phyloP scores from a whole-genome alignment of 2,329 filamentous ascomycete species.

The Alternaria tenuissima region DNA sequence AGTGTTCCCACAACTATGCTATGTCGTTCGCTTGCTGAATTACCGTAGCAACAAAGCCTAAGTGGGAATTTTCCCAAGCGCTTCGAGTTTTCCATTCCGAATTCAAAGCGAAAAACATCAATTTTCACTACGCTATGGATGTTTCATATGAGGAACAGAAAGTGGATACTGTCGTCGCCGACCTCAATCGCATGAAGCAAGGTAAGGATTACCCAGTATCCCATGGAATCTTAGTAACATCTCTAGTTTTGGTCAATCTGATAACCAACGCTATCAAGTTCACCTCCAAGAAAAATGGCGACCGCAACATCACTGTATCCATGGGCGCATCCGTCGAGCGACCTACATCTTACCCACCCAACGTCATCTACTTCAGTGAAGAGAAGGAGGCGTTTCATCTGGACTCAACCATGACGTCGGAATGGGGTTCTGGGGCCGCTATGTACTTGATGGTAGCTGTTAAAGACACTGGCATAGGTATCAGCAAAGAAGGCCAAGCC shows the following conservation, averaged over 20 bases:
- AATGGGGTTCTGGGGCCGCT: constrained; percentile 52
- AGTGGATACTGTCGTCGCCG: constrained; percentile 51
- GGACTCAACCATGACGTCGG: constrained; percentile 51
- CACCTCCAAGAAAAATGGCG: constrained; percentile 51
- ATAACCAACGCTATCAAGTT: constrained; percentile 60
- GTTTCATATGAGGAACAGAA: constrained; percentile 50
- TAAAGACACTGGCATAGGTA: constrained; percentile 55
- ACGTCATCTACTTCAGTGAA: constrained; percentile 55
- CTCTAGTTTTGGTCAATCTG: constrained; percentile 52
- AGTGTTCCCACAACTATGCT: constrained; percentile 13
- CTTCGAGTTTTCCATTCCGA: constrained; percentile 54
- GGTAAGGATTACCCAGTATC: constrained; percentile 16
- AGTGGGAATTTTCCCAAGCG: constrained; percentile 49
- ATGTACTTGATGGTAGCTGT: constrained; percentile 57
- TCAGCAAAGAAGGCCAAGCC: constrained; percentile 50
- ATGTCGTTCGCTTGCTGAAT: constrained; percentile 4
- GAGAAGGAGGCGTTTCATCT: constrained; percentile 49
- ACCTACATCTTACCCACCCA: constrained; percentile 54
- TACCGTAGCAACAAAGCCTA: constrained; percentile 38
- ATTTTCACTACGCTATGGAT: constrained; percentile 53
- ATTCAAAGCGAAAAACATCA: constrained; percentile 49
- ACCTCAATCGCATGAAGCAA: constrained; percentile 51
- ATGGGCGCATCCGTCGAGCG: constrained; percentile 51
- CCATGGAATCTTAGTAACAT: constrained; percentile 14
- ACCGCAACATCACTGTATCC: constrained; percentile 52